Evolutionary conservation across 2,329 filamentous ascomycete species (phyloP).

Genomic region (Neonectria neomacrospora): DNA sequence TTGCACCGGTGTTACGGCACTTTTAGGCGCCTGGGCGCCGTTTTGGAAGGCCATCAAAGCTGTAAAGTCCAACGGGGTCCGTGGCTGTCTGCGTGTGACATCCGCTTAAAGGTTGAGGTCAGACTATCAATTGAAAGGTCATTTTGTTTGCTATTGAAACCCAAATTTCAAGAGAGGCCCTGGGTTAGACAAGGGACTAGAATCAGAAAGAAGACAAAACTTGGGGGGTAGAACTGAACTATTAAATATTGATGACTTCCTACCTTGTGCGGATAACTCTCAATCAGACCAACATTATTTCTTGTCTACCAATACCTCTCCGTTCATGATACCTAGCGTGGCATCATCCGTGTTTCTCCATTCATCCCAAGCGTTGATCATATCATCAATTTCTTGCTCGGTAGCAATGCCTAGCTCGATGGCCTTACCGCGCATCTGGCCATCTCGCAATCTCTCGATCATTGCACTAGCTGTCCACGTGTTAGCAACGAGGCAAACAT

Average conservation of each 20-base stretch:
- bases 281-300: constrained; percentile 7
- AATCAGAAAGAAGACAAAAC: neutral
- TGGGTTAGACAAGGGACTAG: no score
- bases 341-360: constrained; percentile 45
- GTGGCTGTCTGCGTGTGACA: constrained; percentile 17
- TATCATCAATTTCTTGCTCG: constrained; percentile 40
- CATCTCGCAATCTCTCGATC: constrained; percentile 39
- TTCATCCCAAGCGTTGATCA: constrained; percentile 44
- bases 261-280: no score
- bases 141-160: no score
- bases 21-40: constrained; percentile 47
- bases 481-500: constrained; percentile 8
- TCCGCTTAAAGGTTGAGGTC: constrained; percentile 59
- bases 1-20: constrained; percentile 46
- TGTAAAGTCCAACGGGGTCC: constrained; percentile 12
- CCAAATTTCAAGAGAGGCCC: neutral
- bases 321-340: constrained; percentile 46
- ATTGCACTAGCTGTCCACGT: constrained; percentile 39
- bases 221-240: neutral
- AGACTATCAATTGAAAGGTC: neutral
- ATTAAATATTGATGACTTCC: no score
- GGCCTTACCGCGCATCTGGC: constrained; percentile 41
- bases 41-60: constrained; percentile 54
- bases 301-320: constrained; percentile 43
- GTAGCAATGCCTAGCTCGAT: constrained; percentile 42